phyloP scores from a whole-genome alignment of 2,329 filamentous ascomycete genomes.

The Colletotrichum sp. region DNA sequence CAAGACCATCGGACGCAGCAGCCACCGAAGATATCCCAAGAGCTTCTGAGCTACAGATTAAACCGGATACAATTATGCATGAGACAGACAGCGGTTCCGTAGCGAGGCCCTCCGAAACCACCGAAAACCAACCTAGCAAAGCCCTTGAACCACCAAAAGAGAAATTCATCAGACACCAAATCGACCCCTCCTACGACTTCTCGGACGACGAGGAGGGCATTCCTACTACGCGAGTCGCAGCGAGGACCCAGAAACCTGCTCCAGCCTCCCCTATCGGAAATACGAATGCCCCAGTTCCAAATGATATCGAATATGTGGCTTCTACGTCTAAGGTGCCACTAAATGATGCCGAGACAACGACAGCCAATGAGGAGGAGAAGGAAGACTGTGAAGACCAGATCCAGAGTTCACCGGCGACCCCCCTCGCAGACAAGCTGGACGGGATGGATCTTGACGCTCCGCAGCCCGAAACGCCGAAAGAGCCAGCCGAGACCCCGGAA shows the following conservation, averaged over 20 bases:
- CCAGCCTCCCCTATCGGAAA: neutral
- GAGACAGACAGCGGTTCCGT: neutral
- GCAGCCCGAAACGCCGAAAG: neutral
- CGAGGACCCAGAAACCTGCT: neutral
- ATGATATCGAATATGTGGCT: neutral
- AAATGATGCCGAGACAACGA: neutral
- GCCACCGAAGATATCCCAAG: no score
- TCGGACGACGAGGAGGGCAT: constrained; percentile 27
- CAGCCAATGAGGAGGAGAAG: neutral
- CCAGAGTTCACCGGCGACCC: neutral
- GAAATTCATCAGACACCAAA: constrained; percentile 8
- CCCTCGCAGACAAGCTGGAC: neutral
- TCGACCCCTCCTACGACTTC: constrained; percentile 24
- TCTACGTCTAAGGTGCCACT: neutral
- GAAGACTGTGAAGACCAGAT: neutral
- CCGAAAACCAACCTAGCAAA: neutral
- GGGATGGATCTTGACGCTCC: neutral
- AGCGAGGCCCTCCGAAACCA: neutral
- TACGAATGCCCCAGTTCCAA: neutral
- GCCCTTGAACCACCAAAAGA: neutral
- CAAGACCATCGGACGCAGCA: neutral
- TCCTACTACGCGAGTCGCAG: neutral
- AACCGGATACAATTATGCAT: neutral
- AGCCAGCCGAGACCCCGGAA: neutral
- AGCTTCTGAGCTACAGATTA: neutral